A percentile compares a stretch with the other conserved stretches of the same genome.
These are phyloP conservation scores for Ceratocystis albifundus DNA, from an alignment of 2,329 filamentous ascomycete genomes.

Conservation along the genomic window DNA sequence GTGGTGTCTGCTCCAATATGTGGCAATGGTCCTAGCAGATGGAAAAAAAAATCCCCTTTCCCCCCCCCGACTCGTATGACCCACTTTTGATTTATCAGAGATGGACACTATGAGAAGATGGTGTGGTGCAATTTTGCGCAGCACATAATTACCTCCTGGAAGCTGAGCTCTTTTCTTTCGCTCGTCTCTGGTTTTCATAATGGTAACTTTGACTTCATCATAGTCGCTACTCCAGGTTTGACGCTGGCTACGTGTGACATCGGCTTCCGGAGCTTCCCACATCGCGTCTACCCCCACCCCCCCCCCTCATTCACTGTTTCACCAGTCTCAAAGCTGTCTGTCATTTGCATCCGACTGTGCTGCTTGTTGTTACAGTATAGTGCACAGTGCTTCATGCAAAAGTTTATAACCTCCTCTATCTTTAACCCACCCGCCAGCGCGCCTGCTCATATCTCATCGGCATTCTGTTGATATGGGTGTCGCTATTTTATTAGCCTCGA, in stretches of 20 bases:
- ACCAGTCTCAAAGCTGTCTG: neutral
- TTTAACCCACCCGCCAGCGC: neutral
- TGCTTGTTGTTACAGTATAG: neutral
- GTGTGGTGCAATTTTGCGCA: neutral
- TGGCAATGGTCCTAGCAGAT: neutral
- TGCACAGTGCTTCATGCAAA: neutral
- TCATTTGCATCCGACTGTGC: neutral
- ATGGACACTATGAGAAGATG: neutral
- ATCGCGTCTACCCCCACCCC: neutral
- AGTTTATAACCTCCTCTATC: neutral
- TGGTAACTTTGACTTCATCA: neutral
- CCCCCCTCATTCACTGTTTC: neutral
- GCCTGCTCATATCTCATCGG: too few species aligned
- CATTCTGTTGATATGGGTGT: neutral
- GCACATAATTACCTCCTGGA: neutral
- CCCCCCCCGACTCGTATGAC: neutral
- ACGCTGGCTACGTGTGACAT: neutral
- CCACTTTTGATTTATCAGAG: neutral
- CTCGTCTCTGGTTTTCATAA: too few species aligned
- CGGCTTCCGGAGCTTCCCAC: neutral
- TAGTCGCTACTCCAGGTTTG: neutral
- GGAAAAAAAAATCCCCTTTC: too few species aligned
- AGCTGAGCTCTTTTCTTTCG: neutral
- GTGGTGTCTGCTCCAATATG: neutral
- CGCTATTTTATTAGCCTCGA: neutral